Evolutionary conservation across 495 filamentous ascomycete species (phyloP), one percentile per base, ranked within the genome.

Genomic region (Hypoxylon rickii): DNA sequence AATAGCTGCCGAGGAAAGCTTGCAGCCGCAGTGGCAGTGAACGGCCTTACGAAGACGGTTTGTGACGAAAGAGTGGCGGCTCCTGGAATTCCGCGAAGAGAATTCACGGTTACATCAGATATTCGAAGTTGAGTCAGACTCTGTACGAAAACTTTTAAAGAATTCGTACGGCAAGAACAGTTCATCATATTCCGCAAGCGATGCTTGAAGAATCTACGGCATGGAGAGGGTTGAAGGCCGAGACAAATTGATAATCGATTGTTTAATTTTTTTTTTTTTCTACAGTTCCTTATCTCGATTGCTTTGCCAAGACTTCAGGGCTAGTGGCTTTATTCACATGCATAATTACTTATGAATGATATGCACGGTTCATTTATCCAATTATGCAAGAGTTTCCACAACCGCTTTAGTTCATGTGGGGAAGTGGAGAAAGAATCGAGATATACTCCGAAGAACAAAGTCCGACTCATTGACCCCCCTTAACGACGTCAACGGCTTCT

Each of bases 111-210:
- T n/a, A 61, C 36, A 42, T 63, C 29, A 38, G 58, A 47, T 7
- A 75, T 18, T 39, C 78, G 71, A 24, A 80, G 38, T 41, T 75
- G 72, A 5, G 74, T 70, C 41, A 84, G 64, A 47, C 68, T 78
- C 20, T 73, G 70, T 8, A 83, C 65, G 44, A 84, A 84, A 15
- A 78, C 61, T 37, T 70, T 60, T 40, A 82, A 62, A 13, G 77
- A 70, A 13, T 69, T 64, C n/a, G 67, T 70, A 17, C 73, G 70
- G 46, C 81, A 81, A 13, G 67, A 61, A 65, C 79, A 82, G 58
- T 44, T 68, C 80, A 82, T 83, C 45, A 54, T 66, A 66, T 55
- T 56, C 39, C 29, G 22, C 15, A 13, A 45, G 15, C 15, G 29
- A 33, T 7, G 18, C 33, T 10, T 37, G 11, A 6, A 38, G 44